Percentiles rank a stretch among this genome's conserved stretches.
Conservation (phyloP, 331 rosid genomes). For the Saraca asoca region DNA sequence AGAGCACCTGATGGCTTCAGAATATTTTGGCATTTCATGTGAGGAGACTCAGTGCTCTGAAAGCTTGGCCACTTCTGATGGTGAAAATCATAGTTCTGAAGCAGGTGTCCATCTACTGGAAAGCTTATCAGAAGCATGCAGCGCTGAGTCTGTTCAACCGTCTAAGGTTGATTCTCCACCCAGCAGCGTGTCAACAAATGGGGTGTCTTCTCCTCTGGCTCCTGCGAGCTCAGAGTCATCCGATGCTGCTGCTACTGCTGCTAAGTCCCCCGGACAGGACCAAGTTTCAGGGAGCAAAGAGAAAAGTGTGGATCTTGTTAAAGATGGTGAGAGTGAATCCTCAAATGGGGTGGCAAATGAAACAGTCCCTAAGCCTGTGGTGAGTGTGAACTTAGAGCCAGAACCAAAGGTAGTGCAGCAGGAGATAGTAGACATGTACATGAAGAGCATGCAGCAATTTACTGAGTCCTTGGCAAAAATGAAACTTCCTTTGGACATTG, state of each 20-base stretch:
- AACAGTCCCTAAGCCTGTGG: conserved; percentile 51
- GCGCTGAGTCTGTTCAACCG: conserved; percentile 55
- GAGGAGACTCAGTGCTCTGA: conserved; percentile 68
- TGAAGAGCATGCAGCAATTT: conserved; percentile 94
- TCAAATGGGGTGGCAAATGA: conserved; percentile 58
- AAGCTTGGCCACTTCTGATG: conserved; percentile 57
- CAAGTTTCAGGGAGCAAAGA: conserved; percentile 51
- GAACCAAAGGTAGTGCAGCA: conserved; percentile 86
- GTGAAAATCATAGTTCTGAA: conserved; percentile 54
- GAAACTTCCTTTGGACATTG: conserved; percentile 91
- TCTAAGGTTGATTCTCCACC: conserved; percentile 73
- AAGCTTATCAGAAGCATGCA: conserved; percentile 51
- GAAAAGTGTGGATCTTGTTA: conserved; percentile 42
- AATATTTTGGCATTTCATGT: conserved; percentile 69
- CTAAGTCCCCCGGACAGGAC: conserved; percentile 47
- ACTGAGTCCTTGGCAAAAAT: conserved; percentile 80
- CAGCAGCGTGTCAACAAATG: conserved; percentile 74
- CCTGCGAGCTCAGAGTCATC: conserved; percentile 63
- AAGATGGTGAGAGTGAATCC: conserved; percentile 70
- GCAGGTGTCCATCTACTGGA: conserved; percentile 57
- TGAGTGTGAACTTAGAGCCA: conserved; percentile 69
- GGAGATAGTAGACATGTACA: conserved; percentile 88
- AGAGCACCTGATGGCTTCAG: conserved; percentile 90
- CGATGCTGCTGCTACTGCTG: conserved; percentile 45
- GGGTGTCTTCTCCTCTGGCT: conserved; percentile 53